These are phyloP conservation scores for Tetrapisispora nanseiensis DNA, from an alignment of 805 yeast species.

Conservation along the genomic window DNA sequence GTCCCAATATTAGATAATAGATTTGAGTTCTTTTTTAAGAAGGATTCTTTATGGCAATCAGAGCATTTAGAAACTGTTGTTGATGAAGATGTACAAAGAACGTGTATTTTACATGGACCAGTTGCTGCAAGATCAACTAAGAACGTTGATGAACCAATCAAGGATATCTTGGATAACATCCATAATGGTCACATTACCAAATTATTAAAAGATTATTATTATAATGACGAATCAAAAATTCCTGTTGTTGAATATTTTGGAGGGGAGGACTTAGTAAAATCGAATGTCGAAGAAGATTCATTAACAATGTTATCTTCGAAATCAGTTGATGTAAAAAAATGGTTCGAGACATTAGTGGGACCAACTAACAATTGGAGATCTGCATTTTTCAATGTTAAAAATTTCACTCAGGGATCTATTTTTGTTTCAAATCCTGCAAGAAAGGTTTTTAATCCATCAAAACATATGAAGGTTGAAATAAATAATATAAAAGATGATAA, in stretches of 20 bases:
- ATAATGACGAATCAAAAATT: slow-evolving; percentile 57
- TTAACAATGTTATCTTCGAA: slow-evolving; percentile 21
- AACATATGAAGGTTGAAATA: slow-evolving; percentile 54
- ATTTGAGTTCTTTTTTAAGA: slow-evolving; percentile 93
- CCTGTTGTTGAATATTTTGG: slow-evolving; percentile 90
- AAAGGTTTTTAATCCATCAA: slow-evolving; percentile 67
- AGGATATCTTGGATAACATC: slow-evolving; percentile 76
- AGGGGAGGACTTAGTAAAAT: slow-evolving; percentile 43
- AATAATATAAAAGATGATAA: slow-evolving; percentile 39
- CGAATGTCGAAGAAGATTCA: slow-evolving; percentile 18
- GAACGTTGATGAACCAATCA: slow-evolving; percentile 84
- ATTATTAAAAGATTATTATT: slow-evolving; percentile 60
- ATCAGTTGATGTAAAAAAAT: slow-evolving; percentile 35
- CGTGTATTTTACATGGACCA: slow-evolving; percentile 98
- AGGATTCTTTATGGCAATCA: slow-evolving; percentile 98
- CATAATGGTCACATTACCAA: slow-evolving; percentile 81
- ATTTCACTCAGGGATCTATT: slow-evolving; percentile 77
- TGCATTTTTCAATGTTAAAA: slow-evolving; percentile 71
- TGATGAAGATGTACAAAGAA: slow-evolving; percentile 92
- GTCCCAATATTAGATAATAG: slow-evolving; percentile 91
- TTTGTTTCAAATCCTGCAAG: slow-evolving; percentile 72
- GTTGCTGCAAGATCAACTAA: slow-evolving; percentile 92
- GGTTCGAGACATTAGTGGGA: slow-evolving; percentile 84
- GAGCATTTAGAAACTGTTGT: slow-evolving; percentile 95
- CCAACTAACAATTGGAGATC: slow-evolving; percentile 74